Conservation (phyloP, 495 filamentous ascomycete genomes). For the Penicillium ucsense region DNA sequence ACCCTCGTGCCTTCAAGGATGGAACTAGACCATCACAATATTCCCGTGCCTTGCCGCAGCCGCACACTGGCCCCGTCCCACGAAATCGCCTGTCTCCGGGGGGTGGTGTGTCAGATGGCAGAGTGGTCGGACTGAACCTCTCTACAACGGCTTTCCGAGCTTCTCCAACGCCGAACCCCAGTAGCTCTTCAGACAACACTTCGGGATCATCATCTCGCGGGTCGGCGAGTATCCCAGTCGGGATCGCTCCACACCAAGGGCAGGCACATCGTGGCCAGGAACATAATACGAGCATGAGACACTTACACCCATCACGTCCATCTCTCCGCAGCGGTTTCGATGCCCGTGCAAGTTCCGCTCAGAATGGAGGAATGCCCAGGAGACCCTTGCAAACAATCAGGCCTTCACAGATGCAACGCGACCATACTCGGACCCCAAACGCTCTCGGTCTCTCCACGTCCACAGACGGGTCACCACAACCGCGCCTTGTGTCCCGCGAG, state of each 20-base stretch:
- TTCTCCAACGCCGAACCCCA: background rate
- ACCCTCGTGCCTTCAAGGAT: constrained; percentile 29
- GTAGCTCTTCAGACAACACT: background rate
- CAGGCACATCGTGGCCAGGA: background rate
- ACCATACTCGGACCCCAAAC: background rate
- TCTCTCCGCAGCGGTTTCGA: too few relatives aligned
- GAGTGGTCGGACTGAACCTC: background rate
- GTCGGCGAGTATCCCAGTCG: constrained; percentile 2
- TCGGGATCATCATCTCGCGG: constrained; percentile 3
- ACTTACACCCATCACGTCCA: too few relatives aligned
- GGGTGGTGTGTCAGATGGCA: background rate
- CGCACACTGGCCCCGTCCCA: constrained; percentile 6
- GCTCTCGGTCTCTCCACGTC: constrained; percentile 5
- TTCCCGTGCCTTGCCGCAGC: constrained; percentile 2
- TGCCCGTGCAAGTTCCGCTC: too few relatives aligned
- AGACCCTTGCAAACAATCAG: background rate
- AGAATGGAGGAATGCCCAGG: too few relatives aligned
- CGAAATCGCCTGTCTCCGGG: background rate
- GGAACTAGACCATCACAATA: constrained; percentile 14
- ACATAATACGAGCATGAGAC: too few relatives aligned
- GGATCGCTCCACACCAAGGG: constrained; percentile 1
- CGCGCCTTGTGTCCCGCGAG: constrained; percentile 24
- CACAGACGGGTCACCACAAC: constrained; percentile 24
- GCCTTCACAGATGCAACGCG: too few relatives aligned
- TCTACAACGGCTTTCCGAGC: background rate